Base-by-base conservation (phyloP, 164 flowering plant genomes). In the Sedum album region DNA sequence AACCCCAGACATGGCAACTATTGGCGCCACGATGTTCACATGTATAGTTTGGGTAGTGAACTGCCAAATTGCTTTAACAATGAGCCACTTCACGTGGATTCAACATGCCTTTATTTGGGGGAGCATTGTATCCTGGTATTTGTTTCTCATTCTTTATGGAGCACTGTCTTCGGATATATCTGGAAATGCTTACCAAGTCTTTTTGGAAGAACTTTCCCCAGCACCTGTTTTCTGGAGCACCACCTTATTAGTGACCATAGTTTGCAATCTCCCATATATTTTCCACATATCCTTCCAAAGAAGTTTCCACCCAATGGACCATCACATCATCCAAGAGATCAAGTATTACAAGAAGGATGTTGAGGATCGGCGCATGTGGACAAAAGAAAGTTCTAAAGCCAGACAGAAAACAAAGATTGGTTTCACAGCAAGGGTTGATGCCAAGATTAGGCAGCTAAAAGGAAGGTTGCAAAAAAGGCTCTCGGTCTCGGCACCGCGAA, bases 101-200 rank as follows among this genome's bases (percentile, higher is more conserved):
- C 86, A 83, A 69, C 89, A 85, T 72, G 60, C 84, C n/a, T 75
- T 82, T 71, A 74, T 85, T 25, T 87, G 91, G 91, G 89, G 86
- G 0, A 83, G 89, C 78, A 82, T 87, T 46, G 18, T 33, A 9
- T 60, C 57, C 1, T 87, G 91, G 91, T 85, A 85, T 73, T 42
- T 84, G 5, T 82, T 87, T 73, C 33, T 84, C 33, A 51, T 71
- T 25, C 9, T 72, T 0, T 87, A 85, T 44, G 82, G 85, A 7
- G 3, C 53, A 9, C 73, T 84, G 51, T 75, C 85, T 44, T 79
- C 85, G 1, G 2, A 20, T n/a, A 69, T 69, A 72, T 84, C 91
- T 0, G 2, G 49, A 0, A 28, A 46, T 31, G 84, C 69, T 46
- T 84, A 51, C 53, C 74, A 68, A 7, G 21, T 86, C 9, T 53